Base-by-base conservation (phyloP, 305 asterid species). In the Fraxinus nigra region DNA sequence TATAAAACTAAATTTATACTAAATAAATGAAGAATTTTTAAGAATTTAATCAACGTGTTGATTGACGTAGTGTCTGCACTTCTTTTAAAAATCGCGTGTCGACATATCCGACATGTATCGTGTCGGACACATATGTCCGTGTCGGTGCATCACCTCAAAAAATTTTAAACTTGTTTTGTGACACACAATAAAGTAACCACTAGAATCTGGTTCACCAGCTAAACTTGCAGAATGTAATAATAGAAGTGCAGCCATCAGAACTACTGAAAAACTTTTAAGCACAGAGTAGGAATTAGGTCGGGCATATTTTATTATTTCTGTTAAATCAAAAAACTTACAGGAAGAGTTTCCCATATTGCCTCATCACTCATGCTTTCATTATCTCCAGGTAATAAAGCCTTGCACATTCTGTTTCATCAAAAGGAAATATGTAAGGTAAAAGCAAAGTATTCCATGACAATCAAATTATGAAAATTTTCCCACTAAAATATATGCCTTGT, bases 301-400 rank as follows among this genome's bases (percentile, higher is more conserved):
- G 18, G 59, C 59, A 48, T 40, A 79, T 59, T 82, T 82, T 67
- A 75, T 48, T 63, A 34, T 73, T 67, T 69, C 32, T 72, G 63
- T 37, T 38, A 56, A 73, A 81, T 37, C 35, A 48, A 69, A 48
- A 80, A 82, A 90, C 98, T 91, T 90, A 97, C 99, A 14, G 99
- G 99, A 84, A 97, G 98, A 13, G 98, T 97, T 89, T 97, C 99
- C 98, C 98, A 97, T 76, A 97, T 88, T 80, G 98, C 97, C 75
- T 92, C 98, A 56, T 92, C 97, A 83, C 93, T 91, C 92, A 91
- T 87, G 91, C 92, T 91, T 88, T 97, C 99, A 91, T 93, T 95
- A 80, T 94, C 99, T 82, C 96, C 99, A 5, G 98, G 99, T 75
- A 97, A 87, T 86, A 97, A 92, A 79, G 99, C 97, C 88, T 92